A percentile compares a stretch with the other conserved stretches of the same genome.
phyloP scores from a whole-genome alignment of 2,329 filamentous ascomycete genomes.

The Aspergillus novofumigatus region DNA sequence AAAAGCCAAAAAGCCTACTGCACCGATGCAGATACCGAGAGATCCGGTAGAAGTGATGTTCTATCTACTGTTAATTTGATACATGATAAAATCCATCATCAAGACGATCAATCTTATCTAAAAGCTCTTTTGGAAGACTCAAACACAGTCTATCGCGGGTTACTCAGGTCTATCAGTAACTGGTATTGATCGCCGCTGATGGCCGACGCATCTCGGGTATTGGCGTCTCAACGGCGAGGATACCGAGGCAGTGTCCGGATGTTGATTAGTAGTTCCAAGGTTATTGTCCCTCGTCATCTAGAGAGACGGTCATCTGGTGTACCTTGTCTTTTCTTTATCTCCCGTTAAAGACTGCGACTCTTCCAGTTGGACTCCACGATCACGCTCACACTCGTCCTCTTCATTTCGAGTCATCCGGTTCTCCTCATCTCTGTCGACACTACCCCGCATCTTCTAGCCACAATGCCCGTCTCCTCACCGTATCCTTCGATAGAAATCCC shows the following conservation, averaged over 20 bases:
- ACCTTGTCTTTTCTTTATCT: background rate
- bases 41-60: background rate
- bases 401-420: background rate
- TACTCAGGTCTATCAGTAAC: background rate
- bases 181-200: background rate
- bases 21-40: background rate
- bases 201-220: background rate
- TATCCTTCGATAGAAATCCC: slow-evolving; percentile 67
- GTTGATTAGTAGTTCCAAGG: background rate
- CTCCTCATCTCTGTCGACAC: background rate
- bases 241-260: background rate
- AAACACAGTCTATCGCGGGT: too few relatives aligned
- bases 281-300: background rate
- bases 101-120: background rate
- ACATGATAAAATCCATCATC: background rate
- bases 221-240: background rate
- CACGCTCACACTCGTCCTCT: background rate
- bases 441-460: slow-evolving; percentile 16
- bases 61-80: background rate
- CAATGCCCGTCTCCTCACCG: slow-evolving; percentile 67
- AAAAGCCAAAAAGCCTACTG: background rate
- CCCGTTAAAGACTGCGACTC: background rate
- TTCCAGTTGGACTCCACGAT: background rate
- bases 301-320: background rate
- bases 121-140: background rate